phyloP scores from a whole-genome alignment of 106 monocot genomes.

The Dioscorea alata region DNA sequence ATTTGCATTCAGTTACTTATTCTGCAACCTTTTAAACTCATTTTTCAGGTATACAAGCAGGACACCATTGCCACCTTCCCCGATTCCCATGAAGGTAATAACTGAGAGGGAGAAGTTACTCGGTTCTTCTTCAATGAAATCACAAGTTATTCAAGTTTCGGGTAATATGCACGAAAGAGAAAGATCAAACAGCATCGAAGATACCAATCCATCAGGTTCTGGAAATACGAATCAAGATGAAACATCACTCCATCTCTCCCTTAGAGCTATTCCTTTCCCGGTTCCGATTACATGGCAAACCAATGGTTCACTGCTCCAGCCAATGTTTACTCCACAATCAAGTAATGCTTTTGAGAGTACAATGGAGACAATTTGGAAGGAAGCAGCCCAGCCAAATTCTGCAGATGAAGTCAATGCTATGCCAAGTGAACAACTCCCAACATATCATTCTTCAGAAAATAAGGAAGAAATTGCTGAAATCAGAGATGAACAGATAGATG shows the following conservation, averaged over 20 bases:
- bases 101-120: too few relatives aligned
- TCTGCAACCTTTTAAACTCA: too few relatives aligned
- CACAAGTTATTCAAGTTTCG: too few relatives aligned
- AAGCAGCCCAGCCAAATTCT: background rate
- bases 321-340: slow-evolving; percentile 25
- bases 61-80: too few relatives aligned
- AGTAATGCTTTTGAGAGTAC: slow-evolving; percentile 9
- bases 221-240: slow-evolving; percentile 8
- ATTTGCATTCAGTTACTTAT: too few relatives aligned
- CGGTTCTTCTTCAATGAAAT: too few relatives aligned
- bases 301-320: slow-evolving; percentile 10
- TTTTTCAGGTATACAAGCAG: too few relatives aligned
- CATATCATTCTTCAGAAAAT: background rate
- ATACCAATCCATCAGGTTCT: too few relatives aligned
- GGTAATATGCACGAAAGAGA: too few relatives aligned
- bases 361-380: slow-evolving; percentile 15
- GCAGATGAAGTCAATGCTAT: background rate
- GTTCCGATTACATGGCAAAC: slow-evolving; percentile 14
- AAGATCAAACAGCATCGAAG: too few relatives aligned
- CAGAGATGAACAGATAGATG: slow-evolving; percentile 10
- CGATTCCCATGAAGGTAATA: too few relatives aligned
- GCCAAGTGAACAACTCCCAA: slow-evolving; percentile 3
- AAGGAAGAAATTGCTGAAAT: slow-evolving; percentile 5
- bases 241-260: slow-evolving; percentile 21
- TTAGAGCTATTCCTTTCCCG: slow-evolving; percentile 30